Evolutionary conservation across 768 basidiomycete species (phyloP), one percentile per base, ranked within the genome.

Genomic region (Podaxis sp.): DNA sequence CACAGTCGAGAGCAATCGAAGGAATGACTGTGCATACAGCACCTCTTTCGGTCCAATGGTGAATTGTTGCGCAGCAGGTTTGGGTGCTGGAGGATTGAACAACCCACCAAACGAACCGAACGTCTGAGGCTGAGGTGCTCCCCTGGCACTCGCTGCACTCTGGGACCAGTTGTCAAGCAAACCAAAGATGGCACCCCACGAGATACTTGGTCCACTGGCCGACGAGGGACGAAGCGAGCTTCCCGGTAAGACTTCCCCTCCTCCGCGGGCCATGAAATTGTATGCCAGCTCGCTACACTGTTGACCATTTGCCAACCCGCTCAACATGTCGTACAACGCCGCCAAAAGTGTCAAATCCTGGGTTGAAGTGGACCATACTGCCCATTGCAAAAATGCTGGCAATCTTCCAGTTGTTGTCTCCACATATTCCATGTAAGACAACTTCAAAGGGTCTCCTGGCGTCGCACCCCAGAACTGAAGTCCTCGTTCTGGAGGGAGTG

Each of bases 291-390:
- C 90, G 67, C 92, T 93, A 68, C 92, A 92, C 67, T 89, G 88
- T 63, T 89, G 88, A 0, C 95, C 95, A 57, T 90, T 89, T 2
- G 93, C 84, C 28, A 96, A 79, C 22, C 95, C 93, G 7, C 84
- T 80, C 33, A 97, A 77, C 95, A 96, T 96, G 68, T 96, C 92
- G 71, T 93, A 95, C 57, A 95, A 74, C 0, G 92, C 91, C 67
- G 87, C 87, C 44, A 88, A 80, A 85, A 93, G 88, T 1, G 84
- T 84, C 5, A 83, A 70, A 64, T 93, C 91, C 63, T 88, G 84
- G 4, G 84, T 79, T 61, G 93, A 87, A 0, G 92, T 91, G 0
- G 90, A 90, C 90, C 90, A 91, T 8, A 92, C 86, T 0, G 92
- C 92, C 95, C 94, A 96, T 63, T 93, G 91, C 53, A 96, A 76